Conservation (phyloP, 108 stramenopile species). For the Conticribra guillardii region DNA sequence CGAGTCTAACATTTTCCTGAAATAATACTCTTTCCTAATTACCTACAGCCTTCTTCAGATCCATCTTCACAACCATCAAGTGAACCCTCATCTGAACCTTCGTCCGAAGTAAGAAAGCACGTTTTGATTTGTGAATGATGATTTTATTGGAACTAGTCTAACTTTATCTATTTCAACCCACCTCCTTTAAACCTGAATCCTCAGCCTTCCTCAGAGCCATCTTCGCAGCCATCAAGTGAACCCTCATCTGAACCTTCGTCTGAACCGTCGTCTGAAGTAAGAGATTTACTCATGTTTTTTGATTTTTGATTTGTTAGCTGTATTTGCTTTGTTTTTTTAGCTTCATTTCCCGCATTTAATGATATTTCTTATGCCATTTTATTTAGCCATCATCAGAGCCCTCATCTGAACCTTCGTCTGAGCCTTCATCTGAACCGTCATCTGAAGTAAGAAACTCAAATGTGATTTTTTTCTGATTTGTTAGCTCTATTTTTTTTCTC, state of each 20-base stretch:
- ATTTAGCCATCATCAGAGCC: not conserved
- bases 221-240: not conserved
- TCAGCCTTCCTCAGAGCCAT: not conserved
- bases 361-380: no score
- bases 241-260: not conserved
- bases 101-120: no score
- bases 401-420: not conserved
- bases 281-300: no score
- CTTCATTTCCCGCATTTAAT: no score
- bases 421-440: not conserved
- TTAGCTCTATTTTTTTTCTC: constrained; percentile 1
- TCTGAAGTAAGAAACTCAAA: not conserved
- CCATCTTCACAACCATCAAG: not conserved
- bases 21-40: no score
- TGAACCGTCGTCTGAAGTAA: not conserved
- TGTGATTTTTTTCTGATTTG: not conserved
- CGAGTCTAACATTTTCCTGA: no score
- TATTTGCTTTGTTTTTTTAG: no score
- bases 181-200: no score
- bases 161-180: no score
- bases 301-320: no score
- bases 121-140: no score
- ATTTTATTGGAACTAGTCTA: no score
- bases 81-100: not conserved
- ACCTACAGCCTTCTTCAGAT: not conserved